A percentile compares a stretch with the other conserved stretches of the same genome.
phyloP scores from a whole-genome alignment of 83 land plant species.

The Diphasiastrum complanatum region DNA sequence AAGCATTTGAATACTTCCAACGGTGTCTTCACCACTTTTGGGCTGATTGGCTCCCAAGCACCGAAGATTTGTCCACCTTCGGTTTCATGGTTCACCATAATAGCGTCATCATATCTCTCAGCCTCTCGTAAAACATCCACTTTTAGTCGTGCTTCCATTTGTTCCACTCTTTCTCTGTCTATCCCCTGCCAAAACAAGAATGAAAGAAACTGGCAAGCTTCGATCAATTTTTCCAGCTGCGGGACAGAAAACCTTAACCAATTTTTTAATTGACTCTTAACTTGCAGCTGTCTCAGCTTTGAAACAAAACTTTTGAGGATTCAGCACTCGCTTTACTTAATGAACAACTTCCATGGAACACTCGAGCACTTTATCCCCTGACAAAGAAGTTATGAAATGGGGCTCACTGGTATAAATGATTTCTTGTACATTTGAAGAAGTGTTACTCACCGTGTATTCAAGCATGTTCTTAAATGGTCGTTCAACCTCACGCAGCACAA shows the following conservation, averaged over 20 bases:
- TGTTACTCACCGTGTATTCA: slow-evolving; percentile 67
- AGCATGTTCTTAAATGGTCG: slow-evolving; percentile 93
- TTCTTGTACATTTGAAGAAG: not conserved
- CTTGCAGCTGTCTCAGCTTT: not conserved
- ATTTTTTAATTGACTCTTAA: not conserved
- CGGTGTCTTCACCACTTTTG: slow-evolving; percentile 71
- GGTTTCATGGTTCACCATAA: slow-evolving; percentile 96
- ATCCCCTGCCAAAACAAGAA: slow-evolving; percentile 55
- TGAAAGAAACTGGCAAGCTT: not conserved
- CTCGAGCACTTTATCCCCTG: too few relatives aligned
- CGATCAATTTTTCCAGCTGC: too few relatives aligned
- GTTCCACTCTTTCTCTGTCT: slow-evolving; percentile 83
- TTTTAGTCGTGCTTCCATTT: slow-evolving; percentile 87
- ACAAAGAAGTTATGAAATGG: too few relatives aligned
- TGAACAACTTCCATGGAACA: too few relatives aligned
- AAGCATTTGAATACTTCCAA: slow-evolving; percentile 73
- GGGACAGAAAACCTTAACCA: too few relatives aligned
- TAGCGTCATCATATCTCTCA: slow-evolving; percentile 77
- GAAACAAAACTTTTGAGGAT: not conserved
- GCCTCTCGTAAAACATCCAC: slow-evolving; percentile 91
- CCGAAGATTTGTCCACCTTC: slow-evolving; percentile 87
- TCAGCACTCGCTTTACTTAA: not conserved
- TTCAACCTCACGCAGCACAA: slow-evolving; percentile 95
- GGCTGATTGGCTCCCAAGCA: slow-evolving; percentile 76
- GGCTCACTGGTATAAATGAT: not conserved